phyloP scores from a whole-genome alignment of 805 yeast genomes.

The Metschnikowia bowlesiae region DNA sequence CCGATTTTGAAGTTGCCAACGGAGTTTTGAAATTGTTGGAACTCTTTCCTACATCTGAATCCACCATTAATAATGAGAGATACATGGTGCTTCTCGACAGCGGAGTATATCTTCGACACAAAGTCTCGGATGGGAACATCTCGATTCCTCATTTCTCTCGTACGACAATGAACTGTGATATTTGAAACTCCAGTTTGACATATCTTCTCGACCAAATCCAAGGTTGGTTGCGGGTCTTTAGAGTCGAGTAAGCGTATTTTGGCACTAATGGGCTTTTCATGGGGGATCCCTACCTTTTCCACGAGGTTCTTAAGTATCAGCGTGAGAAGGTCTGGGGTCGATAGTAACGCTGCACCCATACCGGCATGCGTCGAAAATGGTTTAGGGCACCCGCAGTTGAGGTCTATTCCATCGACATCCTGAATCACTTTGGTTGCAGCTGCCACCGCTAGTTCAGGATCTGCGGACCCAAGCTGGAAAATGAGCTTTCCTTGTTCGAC shows the following conservation, averaged over 20 bases:
- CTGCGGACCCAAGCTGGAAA: slow-evolving; percentile 87
- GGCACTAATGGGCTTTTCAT: slow-evolving; percentile 78
- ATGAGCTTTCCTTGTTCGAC: slow-evolving; percentile 64
- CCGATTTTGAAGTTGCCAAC: slow-evolving; percentile 61
- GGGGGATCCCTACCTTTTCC: slow-evolving; percentile 72
- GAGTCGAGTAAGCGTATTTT: slow-evolving; percentile 78
- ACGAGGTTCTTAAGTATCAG: slow-evolving; percentile 67
- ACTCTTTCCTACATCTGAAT: slow-evolving; percentile 52
- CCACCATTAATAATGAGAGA: slow-evolving; percentile 83
- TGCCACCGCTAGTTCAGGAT: slow-evolving; percentile 77
- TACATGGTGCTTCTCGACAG: slow-evolving; percentile 60
- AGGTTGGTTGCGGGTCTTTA: slow-evolving; percentile 48
- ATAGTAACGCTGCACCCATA: slow-evolving; percentile 92
- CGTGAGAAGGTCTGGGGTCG: slow-evolving; percentile 75
- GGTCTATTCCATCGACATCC: slow-evolving; percentile 90
- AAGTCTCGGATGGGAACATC: slow-evolving; percentile 75
- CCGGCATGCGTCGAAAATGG: slow-evolving; percentile 93
- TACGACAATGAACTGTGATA: slow-evolving; percentile 89
- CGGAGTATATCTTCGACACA: slow-evolving; percentile 53
- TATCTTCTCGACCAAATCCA: slow-evolving; percentile 48
- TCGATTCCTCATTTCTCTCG: slow-evolving; percentile 82
- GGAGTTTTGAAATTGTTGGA: slow-evolving; percentile 43
- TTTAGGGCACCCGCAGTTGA: slow-evolving; percentile 97
- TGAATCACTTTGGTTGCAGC: slow-evolving; percentile 78
- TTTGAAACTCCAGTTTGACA: slow-evolving; percentile 76